phyloP scores from a whole-genome alignment of 805 yeast genomes.

The Ogataea allantospora region DNA sequence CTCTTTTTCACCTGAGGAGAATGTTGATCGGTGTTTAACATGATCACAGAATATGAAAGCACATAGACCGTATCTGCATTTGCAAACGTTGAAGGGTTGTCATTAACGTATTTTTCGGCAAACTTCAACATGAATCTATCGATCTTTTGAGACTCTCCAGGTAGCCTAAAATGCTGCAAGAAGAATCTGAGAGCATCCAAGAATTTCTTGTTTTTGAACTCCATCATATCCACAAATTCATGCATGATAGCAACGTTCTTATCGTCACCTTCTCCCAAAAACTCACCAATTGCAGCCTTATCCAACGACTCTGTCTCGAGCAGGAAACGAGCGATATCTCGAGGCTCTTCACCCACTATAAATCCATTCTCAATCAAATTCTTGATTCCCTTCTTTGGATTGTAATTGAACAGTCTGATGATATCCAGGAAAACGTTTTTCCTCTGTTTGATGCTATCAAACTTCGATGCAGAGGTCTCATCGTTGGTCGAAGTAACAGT shows the following conservation, averaged over 20 bases:
- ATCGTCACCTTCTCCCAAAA: constrained; percentile 83
- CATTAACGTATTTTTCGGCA: constrained; percentile 87
- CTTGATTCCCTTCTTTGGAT: constrained; percentile 77
- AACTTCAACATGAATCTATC: constrained; percentile 96
- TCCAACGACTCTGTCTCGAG: constrained; percentile 70
- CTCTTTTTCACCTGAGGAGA: constrained; percentile 80
- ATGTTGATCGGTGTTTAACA: constrained; percentile 94
- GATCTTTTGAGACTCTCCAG: constrained; percentile 98
- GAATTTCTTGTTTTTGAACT: constrained; percentile 65
- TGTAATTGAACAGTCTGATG: constrained; percentile 73
- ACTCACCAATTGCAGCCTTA: constrained; percentile 85
- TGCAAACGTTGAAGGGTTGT: constrained; percentile 83
- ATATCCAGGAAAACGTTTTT: constrained; percentile 82
- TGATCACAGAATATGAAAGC: constrained; percentile 84
- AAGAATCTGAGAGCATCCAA: constrained; percentile 84
- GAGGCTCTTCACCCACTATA: constrained; percentile 58
- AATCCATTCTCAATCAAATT: constrained; percentile 62
- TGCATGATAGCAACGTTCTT: constrained; percentile 83
- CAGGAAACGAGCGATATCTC: constrained; percentile 71
- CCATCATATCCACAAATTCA: constrained; percentile 85
- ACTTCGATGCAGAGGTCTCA: constrained; percentile 52
- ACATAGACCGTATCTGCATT: constrained; percentile 94
- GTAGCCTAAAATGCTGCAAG: constrained; percentile 85
- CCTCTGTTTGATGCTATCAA: constrained; percentile 78
- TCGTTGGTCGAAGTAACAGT: constrained; percentile 13